These are phyloP conservation scores for Cutaneotrichosporon dermatis DNA, from an alignment of 1,284 basidiomycete species.

Conservation along the genomic window DNA sequence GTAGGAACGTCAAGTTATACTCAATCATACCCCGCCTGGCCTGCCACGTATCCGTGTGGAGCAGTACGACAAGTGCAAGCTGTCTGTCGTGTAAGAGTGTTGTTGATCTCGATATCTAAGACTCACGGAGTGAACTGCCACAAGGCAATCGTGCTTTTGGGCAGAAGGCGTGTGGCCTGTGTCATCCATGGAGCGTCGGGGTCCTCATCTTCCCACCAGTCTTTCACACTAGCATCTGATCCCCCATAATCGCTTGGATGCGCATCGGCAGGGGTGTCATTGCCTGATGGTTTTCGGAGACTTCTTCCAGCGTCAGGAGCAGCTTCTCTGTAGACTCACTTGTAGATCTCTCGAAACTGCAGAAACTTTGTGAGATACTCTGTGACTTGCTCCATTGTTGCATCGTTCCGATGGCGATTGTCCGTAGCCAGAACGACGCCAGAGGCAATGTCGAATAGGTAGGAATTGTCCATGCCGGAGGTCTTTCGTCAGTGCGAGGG, in stretches of 20 bases:
- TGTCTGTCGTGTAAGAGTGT: slow-evolving; percentile 36
- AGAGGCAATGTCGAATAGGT: slow-evolving; percentile 82
- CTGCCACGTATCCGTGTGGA: slow-evolving; percentile 75
- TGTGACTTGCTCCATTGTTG: slow-evolving; percentile 82
- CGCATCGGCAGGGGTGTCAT: not conserved
- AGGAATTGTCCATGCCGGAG: slow-evolving; percentile 85
- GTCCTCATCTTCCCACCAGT: slow-evolving; percentile 48
- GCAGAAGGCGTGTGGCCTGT: slow-evolving; percentile 37
- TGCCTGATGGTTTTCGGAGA: too few species aligned
- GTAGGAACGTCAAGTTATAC: slow-evolving; percentile 86
- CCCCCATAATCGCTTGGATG: not conserved
- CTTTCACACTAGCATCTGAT: slow-evolving; percentile 5
- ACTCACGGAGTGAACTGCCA: slow-evolving; percentile 73
- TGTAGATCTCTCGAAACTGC: slow-evolving; percentile 76
- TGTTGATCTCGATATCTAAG: too few species aligned
- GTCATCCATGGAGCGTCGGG: slow-evolving; percentile 45
- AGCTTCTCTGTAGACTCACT: not conserved
- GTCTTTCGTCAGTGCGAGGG: slow-evolving; percentile 54
- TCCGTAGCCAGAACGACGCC: slow-evolving; percentile 89
- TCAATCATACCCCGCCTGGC: slow-evolving; percentile 76
- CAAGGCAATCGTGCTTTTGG: slow-evolving; percentile 73
- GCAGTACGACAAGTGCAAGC: slow-evolving; percentile 72
- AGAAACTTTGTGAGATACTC: slow-evolving; percentile 87
- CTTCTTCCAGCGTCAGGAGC: not conserved
- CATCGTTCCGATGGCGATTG: slow-evolving; percentile 54